Conservation (phyloP, 495 filamentous ascomycete species). For the Letharia columbiana region DNA sequence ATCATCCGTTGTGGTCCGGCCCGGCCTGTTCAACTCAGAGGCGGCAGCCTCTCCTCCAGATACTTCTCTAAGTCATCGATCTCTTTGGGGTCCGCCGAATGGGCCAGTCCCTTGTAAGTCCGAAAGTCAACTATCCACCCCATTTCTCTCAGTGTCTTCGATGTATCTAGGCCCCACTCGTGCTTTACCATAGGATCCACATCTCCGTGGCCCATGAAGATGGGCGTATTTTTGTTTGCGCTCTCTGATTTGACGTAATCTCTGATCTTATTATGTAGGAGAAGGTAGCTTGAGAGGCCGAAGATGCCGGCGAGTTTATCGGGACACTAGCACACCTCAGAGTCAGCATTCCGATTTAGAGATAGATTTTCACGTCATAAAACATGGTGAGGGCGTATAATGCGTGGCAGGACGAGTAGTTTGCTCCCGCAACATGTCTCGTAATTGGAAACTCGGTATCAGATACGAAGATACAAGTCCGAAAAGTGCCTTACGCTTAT, state of each 20-base stretch:
- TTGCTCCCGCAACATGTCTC: too few relatives aligned
- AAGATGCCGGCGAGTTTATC: constrained; percentile 81
- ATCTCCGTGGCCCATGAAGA: constrained; percentile 83
- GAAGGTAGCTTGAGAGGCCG: constrained; percentile 73
- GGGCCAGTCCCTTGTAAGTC: constrained; percentile 62
- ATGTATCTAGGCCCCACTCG: constrained; percentile 57
- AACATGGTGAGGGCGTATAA: too few relatives aligned
- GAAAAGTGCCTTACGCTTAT: constrained; percentile 40
- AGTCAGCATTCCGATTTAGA: too few relatives aligned
- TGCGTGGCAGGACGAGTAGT: too few relatives aligned
- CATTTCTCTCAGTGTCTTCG: constrained; percentile 51
- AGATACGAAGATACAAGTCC: too few relatives aligned
- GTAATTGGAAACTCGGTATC: too few relatives aligned
- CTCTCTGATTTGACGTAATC: constrained; percentile 54
- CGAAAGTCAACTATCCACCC: constrained; percentile 68
- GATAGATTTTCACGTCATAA: too few relatives aligned
- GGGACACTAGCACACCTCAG: constrained; percentile 29
- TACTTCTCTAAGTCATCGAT: constrained; percentile 78
- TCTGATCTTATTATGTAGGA: constrained; percentile 63
- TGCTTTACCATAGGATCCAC: constrained; percentile 61
- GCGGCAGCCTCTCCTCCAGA: constrained; percentile 53
- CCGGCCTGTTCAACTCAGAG: constrained; percentile 30
- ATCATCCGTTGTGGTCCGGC: background rate
- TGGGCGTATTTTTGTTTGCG: constrained; percentile 68
- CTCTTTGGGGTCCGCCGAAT: constrained; percentile 71